These are phyloP conservation scores for Fusarium hainanense DNA, from an alignment of 2,329 filamentous ascomycete species.

Conservation along the genomic window DNA sequence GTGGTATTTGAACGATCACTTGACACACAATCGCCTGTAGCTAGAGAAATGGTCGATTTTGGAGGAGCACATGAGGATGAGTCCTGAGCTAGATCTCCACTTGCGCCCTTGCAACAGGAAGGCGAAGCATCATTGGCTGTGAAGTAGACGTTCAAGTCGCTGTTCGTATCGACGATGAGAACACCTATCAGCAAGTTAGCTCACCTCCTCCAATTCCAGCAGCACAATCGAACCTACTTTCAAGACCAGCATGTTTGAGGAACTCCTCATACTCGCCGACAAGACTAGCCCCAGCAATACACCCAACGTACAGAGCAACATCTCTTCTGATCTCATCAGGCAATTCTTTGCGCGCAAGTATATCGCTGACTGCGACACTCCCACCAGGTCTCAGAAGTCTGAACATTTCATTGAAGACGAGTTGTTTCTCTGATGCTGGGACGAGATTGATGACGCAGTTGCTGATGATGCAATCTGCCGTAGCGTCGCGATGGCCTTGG, in stretches of 20 bases:
- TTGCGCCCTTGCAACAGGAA: not conserved
- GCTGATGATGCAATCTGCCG: slow-evolving; percentile 59
- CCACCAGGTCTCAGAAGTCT: slow-evolving; percentile 68
- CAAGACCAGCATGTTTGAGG: slow-evolving; percentile 62
- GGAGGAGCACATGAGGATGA: not conserved
- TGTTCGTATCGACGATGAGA: not conserved
- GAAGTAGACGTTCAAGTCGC: slow-evolving; percentile 2
- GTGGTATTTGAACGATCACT: fast-evolving
- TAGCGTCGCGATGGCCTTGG: too few species aligned
- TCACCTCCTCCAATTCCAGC: fast-evolving
- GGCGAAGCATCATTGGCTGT: not conserved
- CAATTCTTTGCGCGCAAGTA: slow-evolving; percentile 61
- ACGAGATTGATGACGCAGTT: slow-evolving; percentile 74
- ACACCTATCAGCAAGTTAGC: not conserved
- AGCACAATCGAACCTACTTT: slow-evolving; percentile 47
- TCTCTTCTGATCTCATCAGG: slow-evolving; percentile 59
- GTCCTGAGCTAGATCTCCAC: fast-evolving
- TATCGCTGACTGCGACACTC: slow-evolving; percentile 69
- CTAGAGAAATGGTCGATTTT: fast-evolving
- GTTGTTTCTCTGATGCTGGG: slow-evolving; percentile 61
- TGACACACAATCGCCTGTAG: fast-evolving
- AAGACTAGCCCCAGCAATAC: slow-evolving; percentile 67
- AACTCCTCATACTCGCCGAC: slow-evolving; percentile 64
- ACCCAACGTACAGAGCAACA: slow-evolving; percentile 68
- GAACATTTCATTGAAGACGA: slow-evolving; percentile 67